Percentiles rank a stretch among this genome's conserved stretches.
phyloP scores from a whole-genome alignment of 2,329 filamentous ascomycete species.

The Fusarium verticillioides region DNA sequence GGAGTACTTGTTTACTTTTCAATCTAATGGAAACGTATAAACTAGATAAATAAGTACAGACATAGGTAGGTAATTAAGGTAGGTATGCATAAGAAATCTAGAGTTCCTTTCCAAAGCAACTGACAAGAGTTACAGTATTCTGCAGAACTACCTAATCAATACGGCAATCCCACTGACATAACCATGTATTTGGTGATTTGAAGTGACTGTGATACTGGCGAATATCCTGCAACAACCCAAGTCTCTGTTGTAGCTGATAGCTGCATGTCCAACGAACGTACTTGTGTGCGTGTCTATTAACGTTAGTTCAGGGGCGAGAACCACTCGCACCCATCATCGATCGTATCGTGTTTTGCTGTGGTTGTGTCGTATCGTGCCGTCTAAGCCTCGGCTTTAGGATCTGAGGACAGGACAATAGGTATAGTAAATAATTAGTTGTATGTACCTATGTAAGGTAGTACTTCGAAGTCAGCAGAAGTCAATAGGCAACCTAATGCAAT shows the following conservation, averaged over 20 bases:
- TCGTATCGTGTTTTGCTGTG: constrained; percentile 2
- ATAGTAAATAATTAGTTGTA: background rate
- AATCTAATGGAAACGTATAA: background rate
- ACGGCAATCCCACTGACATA: background rate
- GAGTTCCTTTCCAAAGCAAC: background rate
- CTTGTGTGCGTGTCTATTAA: constrained; percentile 7
- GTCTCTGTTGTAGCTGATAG: background rate
- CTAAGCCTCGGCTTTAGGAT: constrained; percentile 24
- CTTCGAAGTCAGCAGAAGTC: background rate
- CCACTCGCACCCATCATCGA: constrained; percentile 17
- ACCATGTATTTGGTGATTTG: background rate
- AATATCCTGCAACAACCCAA: constrained; percentile 13
- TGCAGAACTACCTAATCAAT: background rate
- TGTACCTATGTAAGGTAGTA: background rate
- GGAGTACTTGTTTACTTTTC: background rate
- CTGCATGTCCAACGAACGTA: background rate
- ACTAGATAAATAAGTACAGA: background rate
- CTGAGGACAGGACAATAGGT: background rate
- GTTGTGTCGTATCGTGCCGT: constrained; percentile 1
- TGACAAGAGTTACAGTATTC: background rate
- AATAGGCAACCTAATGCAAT: background rate
- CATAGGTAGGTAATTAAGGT: background rate
- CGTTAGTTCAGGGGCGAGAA: constrained; percentile 34
- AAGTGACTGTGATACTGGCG: constrained; percentile 5
- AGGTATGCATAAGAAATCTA: background rate